A percentile compares a stretch with the other conserved stretches of the same genome.
phyloP scores from a whole-genome alignment of 306 rosid species.

The Dryas alaskensis region DNA sequence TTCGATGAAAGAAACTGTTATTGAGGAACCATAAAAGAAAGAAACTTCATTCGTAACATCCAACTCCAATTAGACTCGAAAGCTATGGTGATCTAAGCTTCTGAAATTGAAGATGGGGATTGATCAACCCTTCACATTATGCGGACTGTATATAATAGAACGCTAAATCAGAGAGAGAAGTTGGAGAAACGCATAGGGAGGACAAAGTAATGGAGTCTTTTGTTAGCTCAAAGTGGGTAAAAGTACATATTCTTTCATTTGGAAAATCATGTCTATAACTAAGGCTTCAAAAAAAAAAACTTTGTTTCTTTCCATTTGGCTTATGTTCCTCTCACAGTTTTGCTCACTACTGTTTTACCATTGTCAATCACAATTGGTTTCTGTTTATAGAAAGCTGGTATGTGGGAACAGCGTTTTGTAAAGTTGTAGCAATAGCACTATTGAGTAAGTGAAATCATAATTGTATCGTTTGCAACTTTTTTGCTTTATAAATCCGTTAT shows the following conservation, averaged over 20 bases:
- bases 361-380: slow-evolving; percentile 30
- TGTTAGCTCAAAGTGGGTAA: slow-evolving; percentile 33
- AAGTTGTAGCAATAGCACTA: slow-evolving; percentile 29
- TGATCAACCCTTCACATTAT: slow-evolving; percentile 3
- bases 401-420: slow-evolving; percentile 28
- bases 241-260: slow-evolving; percentile 17
- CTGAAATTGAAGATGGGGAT: slow-evolving; percentile 18
- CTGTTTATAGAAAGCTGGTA: slow-evolving; percentile 30
- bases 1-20: slow-evolving; percentile 48
- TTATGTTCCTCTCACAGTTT: slow-evolving; percentile 43
- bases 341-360: slow-evolving; percentile 40
- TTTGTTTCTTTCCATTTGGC: slow-evolving; percentile 22
- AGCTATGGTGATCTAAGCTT: slow-evolving; percentile 5
- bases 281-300: slow-evolving; percentile 21
- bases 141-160: slow-evolving; percentile 38
- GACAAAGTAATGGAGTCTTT: slow-evolving; percentile 21
- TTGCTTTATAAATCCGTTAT: not conserved
- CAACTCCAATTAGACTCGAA: not conserved
- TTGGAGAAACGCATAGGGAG: slow-evolving; percentile 21
- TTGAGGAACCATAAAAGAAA: slow-evolving; percentile 45
- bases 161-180: slow-evolving; percentile 27
- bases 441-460: slow-evolving; percentile 13
- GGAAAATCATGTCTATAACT: slow-evolving; percentile 21
- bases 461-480: slow-evolving; percentile 10
- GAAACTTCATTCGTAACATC: not conserved